Conservation (phyloP, 495 filamentous ascomycete genomes). For the Talaromyces thailandensis region DNA sequence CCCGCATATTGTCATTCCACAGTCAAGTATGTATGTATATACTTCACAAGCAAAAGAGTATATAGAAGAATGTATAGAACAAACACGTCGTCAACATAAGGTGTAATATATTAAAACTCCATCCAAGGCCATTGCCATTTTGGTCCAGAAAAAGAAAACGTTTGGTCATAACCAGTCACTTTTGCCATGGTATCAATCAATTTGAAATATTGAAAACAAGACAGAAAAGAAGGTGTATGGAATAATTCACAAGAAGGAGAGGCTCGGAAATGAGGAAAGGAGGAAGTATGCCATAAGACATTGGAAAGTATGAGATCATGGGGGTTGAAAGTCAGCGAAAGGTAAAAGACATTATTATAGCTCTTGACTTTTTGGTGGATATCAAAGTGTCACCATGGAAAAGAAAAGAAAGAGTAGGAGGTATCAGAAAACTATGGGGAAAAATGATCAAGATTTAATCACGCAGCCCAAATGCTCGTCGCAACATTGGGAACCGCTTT, state of each 20-base stretch:
- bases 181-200: neutral
- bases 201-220: neutral
- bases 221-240: neutral
- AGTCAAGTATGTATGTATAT: neutral
- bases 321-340: neutral
- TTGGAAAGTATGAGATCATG: neutral
- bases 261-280: neutral
- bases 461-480: conserved; percentile 39
- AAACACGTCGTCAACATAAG: neutral
- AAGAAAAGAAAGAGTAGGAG: no score
- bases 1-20: neutral
- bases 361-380: neutral
- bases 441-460: conserved; percentile 15
- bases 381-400: neutral
- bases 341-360: neutral
- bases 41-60: neutral
- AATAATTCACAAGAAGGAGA: conserved; percentile 2
- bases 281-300: neutral
- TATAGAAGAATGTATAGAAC: neutral
- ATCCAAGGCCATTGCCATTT: neutral
- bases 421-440: neutral
- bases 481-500: conserved; percentile 40
- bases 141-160: neutral
- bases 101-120: neutral
- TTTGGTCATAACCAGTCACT: neutral